Conservation (phyloP, 768 basidiomycete species). For the Leccinum longicurvipes region DNA sequence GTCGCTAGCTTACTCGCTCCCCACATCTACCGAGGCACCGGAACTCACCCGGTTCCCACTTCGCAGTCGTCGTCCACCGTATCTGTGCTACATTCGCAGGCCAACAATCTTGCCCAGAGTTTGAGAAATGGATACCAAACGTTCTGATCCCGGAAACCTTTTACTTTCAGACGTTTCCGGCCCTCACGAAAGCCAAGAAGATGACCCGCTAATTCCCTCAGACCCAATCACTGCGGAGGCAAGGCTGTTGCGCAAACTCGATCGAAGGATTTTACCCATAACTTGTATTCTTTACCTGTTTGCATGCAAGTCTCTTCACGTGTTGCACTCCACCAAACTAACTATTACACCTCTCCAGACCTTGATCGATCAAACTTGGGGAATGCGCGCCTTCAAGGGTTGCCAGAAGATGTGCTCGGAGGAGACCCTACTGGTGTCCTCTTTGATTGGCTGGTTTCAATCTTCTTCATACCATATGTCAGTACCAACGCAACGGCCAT, state of each 20-base stretch:
- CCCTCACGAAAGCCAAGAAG: constrained; percentile 9
- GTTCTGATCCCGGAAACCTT: neutral
- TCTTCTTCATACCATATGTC: constrained; percentile 80
- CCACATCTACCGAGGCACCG: neutral
- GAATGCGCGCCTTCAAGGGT: constrained; percentile 72
- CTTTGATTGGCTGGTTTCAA: constrained; percentile 78
- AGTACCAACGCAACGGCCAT: constrained; percentile 14
- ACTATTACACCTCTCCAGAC: constrained; percentile 25
- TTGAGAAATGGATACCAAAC: constrained; percentile 23
- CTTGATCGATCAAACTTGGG: constrained; percentile 78
- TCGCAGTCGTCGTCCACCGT: neutral
- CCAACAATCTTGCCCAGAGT: neutral
- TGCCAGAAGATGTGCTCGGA: constrained; percentile 59
- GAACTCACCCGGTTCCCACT: neutral
- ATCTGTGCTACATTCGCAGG: neutral
- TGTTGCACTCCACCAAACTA: neutral
- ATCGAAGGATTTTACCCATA: constrained; percentile 65
- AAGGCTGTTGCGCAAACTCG: constrained; percentile 60
- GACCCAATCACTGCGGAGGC: constrained; percentile 40
- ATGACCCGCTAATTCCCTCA: constrained; percentile 18
- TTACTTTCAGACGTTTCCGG: constrained; percentile 4
- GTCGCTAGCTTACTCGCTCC: neutral
- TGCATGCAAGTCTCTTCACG: constrained; percentile 52
- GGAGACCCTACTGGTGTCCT: constrained; percentile 65
- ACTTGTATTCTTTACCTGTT: constrained; percentile 73